Percentiles rank a stretch among this genome's conserved stretches.
These are phyloP conservation scores for Lathyrus tuberosus DNA, from an alignment of 306 rosid species.

Conservation along the genomic window DNA sequence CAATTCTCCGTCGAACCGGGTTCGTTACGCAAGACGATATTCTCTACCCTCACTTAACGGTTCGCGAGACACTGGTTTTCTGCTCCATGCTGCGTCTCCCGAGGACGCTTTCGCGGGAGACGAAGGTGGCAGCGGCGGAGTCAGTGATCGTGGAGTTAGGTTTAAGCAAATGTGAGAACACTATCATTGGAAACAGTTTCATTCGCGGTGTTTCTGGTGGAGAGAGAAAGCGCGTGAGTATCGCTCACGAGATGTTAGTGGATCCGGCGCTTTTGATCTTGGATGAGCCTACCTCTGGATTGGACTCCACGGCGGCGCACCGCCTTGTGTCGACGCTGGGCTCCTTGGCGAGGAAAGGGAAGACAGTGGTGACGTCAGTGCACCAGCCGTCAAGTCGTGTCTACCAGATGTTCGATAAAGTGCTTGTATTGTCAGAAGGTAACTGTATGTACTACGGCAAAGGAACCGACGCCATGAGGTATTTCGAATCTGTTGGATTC, in stretches of 20 bases:
- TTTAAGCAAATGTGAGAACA: conserved; percentile 66
- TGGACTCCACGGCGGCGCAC: conserved; percentile 88
- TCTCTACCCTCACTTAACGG: conserved; percentile 82
- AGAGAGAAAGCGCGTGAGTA: conserved; percentile 84
- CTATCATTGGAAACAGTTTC: conserved; percentile 76
- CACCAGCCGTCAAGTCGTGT: conserved; percentile 95
- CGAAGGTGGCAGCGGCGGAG: conserved; percentile 61
- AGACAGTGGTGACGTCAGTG: conserved; percentile 75
- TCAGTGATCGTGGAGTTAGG: conserved; percentile 72
- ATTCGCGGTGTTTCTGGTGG: conserved; percentile 90
- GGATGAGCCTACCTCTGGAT: conserved; percentile 91
- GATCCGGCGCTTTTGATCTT: conserved; percentile 70
- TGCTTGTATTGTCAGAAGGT: conserved; percentile 70
- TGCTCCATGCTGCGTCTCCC: conserved; percentile 87
- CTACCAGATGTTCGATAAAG: conserved; percentile 71
- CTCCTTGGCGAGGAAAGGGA: conserved; percentile 70
- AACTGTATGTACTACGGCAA: conserved; percentile 68
- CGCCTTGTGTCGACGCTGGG: conserved; percentile 58
- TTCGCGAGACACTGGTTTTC: conserved; percentile 74
- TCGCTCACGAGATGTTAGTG: conserved; percentile 82
- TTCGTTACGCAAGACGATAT: conserved; percentile 85
- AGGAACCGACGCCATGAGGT: conserved; percentile 61
- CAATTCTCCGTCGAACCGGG: conserved; percentile 66
- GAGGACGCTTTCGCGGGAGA: conserved; percentile 18
- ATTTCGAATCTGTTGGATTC: conserved; percentile 72